Percentiles rank a stretch among this genome's conserved stretches.
These are phyloP conservation scores for Hyphodiscus sp. DNA, from an alignment of 2,329 filamentous ascomycete genomes.

Conservation along the genomic window DNA sequence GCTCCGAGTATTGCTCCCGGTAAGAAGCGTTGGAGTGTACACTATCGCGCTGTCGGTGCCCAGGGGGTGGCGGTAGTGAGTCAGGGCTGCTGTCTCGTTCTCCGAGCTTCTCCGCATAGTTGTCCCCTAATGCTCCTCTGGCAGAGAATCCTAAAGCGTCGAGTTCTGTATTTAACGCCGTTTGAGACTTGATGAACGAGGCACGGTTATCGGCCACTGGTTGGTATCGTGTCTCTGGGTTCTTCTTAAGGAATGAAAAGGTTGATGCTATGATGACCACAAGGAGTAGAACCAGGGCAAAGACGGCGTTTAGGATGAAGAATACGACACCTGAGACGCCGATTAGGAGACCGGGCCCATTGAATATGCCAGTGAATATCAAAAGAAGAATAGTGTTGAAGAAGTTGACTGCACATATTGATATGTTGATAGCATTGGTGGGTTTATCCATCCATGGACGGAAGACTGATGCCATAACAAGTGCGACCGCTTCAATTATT, in stretches of 20 bases:
- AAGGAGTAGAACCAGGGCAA: conserved; percentile 74
- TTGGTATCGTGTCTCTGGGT: conserved; percentile 90
- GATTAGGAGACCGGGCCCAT: conserved; percentile 73
- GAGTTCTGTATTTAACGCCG: conserved; percentile 79
- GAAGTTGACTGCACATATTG: conserved; percentile 85
- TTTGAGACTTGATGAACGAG: conserved; percentile 96
- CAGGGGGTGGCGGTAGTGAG: conserved; percentile 55
- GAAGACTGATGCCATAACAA: conserved; percentile 72
- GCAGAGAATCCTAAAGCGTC: conserved; percentile 86
- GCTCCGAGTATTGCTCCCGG: conserved; percentile 29
- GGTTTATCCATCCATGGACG: conserved; percentile 99
- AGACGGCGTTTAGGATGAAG: conserved; percentile 80
- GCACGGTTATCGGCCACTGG: conserved; percentile 94
- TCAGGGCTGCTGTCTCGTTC: conserved; percentile 64
- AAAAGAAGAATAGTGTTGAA: conserved; percentile 84
- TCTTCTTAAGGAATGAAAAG: conserved; percentile 83
- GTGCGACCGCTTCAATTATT: conserved; percentile 70
- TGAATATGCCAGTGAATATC: conserved; percentile 82
- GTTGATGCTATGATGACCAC: conserved; percentile 71
- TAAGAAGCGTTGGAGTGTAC: conserved; percentile 23
- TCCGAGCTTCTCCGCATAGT: conserved; percentile 51
- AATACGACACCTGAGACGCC: conserved; percentile 86
- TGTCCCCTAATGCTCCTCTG: conserved; percentile 62
- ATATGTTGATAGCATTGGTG: conserved; percentile 93
- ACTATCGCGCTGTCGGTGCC: conserved; percentile 36